These are phyloP conservation scores for Sungouiozyma ichnusensis DNA, from an alignment of 805 yeast species.

Conservation along the genomic window DNA sequence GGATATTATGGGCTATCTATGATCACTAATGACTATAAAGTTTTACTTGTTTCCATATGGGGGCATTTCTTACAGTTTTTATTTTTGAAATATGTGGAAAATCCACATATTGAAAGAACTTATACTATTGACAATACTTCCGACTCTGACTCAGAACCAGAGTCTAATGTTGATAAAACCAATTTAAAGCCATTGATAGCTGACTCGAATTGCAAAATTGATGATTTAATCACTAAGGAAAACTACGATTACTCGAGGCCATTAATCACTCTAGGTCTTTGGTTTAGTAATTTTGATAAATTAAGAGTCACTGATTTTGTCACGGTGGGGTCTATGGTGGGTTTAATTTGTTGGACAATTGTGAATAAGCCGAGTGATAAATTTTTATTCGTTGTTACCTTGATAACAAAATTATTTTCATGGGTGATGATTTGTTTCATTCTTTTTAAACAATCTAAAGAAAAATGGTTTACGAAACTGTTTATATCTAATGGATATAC, in stretches of 20 bases:
- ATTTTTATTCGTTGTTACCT: conserved; percentile 33
- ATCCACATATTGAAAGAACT: conserved; percentile 78
- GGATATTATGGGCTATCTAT: conserved; percentile 81
- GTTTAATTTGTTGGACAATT: conserved; percentile 30
- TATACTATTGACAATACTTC: conserved; percentile 39
- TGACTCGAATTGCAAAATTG: conserved; percentile 12
- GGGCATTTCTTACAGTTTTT: conserved; percentile 74
- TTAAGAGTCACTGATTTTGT: conserved; percentile 56
- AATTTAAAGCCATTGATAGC: not conserved
- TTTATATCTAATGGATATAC: conserved; percentile 56
- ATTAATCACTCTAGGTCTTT: conserved; percentile 37
- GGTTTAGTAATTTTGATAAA: conserved; percentile 48
- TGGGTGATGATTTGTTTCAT: conserved; percentile 41
- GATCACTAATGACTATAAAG: conserved; percentile 62
- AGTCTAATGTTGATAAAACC: conserved; percentile 20
- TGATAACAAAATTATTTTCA: conserved; percentile 40
- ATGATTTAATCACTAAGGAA: conserved; percentile 29
- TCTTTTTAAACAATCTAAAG: conserved; percentile 47
- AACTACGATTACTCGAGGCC: conserved; percentile 41
- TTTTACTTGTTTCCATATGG: conserved; percentile 54
- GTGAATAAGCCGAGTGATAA: conserved; percentile 17
- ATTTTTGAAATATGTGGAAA: conserved; percentile 65
- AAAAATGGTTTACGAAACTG: conserved; percentile 53
- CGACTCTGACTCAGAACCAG: conserved; percentile 29
- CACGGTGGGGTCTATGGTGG: conserved; percentile 36